phyloP scores from a whole-genome alignment of 345 rosid species.

The Acer negundo region DNA sequence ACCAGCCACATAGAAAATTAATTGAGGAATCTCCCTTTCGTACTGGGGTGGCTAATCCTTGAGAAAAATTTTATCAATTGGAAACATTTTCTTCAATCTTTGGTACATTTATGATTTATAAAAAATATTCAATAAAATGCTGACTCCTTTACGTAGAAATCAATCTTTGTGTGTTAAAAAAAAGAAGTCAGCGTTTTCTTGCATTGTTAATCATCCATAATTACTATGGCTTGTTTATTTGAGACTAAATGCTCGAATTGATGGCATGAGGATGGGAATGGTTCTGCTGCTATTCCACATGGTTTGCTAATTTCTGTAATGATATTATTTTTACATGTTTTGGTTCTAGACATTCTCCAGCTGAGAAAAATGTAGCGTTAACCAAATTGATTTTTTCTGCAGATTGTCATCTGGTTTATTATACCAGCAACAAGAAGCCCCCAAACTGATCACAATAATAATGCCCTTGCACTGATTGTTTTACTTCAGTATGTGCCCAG shows the following conservation, averaged over 20 bases:
- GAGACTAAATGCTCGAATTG: neutral
- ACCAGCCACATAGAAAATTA: neutral
- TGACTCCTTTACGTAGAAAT: neutral
- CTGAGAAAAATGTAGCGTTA: conserved; percentile 5
- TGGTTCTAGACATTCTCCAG: neutral
- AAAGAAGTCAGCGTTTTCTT: neutral
- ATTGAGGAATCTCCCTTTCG: no score
- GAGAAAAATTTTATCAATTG: no score
- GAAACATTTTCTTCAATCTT: no score
- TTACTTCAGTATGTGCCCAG: conserved; percentile 75
- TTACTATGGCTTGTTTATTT: neutral
- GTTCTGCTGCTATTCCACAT: neutral
- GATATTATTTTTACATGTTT: conserved; percentile 1
- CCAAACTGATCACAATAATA: conserved; percentile 59
- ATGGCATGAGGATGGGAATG: neutral
- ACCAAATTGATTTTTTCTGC: conserved; percentile 24
- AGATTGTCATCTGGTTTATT: conserved; percentile 74
- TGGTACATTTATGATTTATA: no score
- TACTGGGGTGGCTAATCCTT: no score
- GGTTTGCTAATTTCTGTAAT: neutral
- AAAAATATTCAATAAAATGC: neutral
- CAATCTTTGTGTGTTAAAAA: neutral
- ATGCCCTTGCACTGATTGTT: conserved; percentile 74
- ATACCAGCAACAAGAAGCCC: conserved; percentile 58
- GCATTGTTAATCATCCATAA: neutral